Evolutionary conservation across 2,329 filamentous ascomycete genomes (phyloP).

Genomic region (Mariannaea elegans): DNA sequence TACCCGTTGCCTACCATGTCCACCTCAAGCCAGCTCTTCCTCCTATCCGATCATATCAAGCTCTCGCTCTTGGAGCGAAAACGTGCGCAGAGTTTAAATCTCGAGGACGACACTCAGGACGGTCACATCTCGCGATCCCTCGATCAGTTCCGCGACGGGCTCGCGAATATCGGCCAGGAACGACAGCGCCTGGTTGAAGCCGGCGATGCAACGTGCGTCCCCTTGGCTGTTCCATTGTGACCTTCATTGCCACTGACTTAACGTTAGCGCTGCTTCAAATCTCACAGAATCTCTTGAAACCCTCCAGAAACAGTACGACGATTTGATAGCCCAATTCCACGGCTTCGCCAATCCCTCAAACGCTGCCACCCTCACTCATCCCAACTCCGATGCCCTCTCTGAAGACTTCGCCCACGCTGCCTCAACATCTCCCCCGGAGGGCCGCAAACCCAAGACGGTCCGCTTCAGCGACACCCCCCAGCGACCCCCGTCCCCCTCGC

Average conservation of each 20-base stretch:
- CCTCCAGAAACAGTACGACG: conserved; percentile 77
- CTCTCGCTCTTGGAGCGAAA: conserved; percentile 92
- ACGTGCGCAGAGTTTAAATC: conserved; percentile 81
- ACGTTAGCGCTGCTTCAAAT: conserved; percentile 54
- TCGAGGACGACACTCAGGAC: conserved; percentile 84
- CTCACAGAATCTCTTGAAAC: conserved; percentile 72
- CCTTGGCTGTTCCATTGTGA: not conserved
- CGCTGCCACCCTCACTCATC: conserved; percentile 62
- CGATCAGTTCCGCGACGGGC: conserved; percentile 83
- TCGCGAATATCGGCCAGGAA: conserved; percentile 74
- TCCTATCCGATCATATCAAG: conserved; percentile 96
- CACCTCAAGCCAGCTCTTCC: conserved; percentile 80
- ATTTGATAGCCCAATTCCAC: conserved; percentile 83
- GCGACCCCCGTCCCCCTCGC: conserved; percentile 39
- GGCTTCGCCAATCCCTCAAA: conserved; percentile 65
- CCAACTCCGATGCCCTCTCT: conserved; percentile 71
- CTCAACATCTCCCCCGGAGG: conserved; percentile 45
- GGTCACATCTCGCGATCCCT: conserved; percentile 88
- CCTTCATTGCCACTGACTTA: not conserved
- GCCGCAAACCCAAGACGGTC: conserved; percentile 73
- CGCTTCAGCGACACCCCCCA: conserved; percentile 78
- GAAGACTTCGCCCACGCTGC: conserved; percentile 72
- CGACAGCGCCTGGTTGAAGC: conserved; percentile 69
- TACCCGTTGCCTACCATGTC: conserved; percentile 41
- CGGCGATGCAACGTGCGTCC: conserved; percentile 68